A percentile compares a stretch with the other conserved stretches of the same genome.
These are phyloP conservation scores for Pyropia yezoensis DNA, from an alignment of 23 red algal species.

Conservation along the genomic window DNA sequence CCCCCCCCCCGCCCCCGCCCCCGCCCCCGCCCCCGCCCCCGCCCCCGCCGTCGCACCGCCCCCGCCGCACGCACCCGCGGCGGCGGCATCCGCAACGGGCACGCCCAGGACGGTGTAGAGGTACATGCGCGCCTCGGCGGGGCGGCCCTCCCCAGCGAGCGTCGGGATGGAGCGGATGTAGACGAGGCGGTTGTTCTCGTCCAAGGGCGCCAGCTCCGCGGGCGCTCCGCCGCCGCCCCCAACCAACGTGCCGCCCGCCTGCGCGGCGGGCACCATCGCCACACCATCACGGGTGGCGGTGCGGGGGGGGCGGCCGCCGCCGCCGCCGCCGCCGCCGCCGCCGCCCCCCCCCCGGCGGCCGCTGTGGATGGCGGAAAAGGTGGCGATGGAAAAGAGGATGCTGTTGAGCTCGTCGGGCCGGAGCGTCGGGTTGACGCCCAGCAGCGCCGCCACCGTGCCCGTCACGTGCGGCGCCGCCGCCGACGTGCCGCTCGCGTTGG, in stretches of 20 bases:
- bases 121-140: slow-evolving; percentile 10
- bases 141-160: slow-evolving; percentile 5
- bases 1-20: background rate
- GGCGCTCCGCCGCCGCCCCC: background rate
- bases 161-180: slow-evolving; percentile 37
- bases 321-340: background rate
- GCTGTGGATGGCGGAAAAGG: background rate
- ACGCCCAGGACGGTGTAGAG: slow-evolving; percentile 12
- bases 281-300: too few relatives aligned
- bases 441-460: slow-evolving; percentile 30
- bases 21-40: too few relatives aligned
- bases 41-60: too few relatives aligned
- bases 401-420: slow-evolving; percentile 16
- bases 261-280: background rate
- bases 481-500: slow-evolving; percentile 24
- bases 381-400: slow-evolving; percentile 22
- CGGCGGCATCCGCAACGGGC: slow-evolving; percentile 8
- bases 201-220: background rate
- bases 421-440: slow-evolving; percentile 42
- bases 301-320: background rate
- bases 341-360: slow-evolving; percentile 7
- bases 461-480: slow-evolving; percentile 44
- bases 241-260: background rate
- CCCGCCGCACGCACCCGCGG: background rate
- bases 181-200: slow-evolving; percentile 18